Percentiles rank a stretch among this genome's conserved stretches.
Evolutionary conservation across 495 filamentous ascomycete species (phyloP).

Genomic region (Penicillium samsonianum): DNA sequence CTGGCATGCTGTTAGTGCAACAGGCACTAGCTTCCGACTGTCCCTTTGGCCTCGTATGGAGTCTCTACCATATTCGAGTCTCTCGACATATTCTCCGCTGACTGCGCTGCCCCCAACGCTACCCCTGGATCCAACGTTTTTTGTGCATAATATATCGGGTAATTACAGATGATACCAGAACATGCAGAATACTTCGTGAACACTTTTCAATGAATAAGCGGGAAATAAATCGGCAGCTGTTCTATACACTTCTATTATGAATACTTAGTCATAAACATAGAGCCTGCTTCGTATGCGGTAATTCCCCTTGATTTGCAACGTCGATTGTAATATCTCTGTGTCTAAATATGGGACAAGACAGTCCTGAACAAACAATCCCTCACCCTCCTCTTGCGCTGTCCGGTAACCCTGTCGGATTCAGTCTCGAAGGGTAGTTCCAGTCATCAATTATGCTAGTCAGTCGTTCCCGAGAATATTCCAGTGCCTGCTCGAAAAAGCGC

Average conservation of each 20-base stretch:
- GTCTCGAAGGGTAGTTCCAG: constrained; percentile 8
- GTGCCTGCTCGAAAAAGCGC: constrained; percentile 8
- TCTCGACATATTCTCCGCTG: no score
- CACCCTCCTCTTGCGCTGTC: constrained; percentile 3
- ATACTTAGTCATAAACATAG: no score
- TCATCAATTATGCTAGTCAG: constrained; percentile 10
- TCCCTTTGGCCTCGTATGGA: no score
- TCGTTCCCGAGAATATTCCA: no score
- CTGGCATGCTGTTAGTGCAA: no score
- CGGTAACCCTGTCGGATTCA: background rate
- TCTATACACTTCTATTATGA: background rate
- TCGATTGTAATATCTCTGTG: background rate
- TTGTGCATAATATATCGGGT: background rate
- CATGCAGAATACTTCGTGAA: background rate
- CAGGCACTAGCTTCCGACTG: no score
- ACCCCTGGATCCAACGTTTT: background rate
- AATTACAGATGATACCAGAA: background rate
- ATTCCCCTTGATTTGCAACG: no score
- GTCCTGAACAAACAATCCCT: background rate
- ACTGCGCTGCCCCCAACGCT: background rate
- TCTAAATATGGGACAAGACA: background rate
- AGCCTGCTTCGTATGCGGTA: no score
- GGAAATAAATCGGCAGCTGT: background rate
- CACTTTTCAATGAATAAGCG: background rate
- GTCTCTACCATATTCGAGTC: no score